Conservation (phyloP, 805 yeast genomes). For the Maudiozyma serrabonitensis region DNA sequence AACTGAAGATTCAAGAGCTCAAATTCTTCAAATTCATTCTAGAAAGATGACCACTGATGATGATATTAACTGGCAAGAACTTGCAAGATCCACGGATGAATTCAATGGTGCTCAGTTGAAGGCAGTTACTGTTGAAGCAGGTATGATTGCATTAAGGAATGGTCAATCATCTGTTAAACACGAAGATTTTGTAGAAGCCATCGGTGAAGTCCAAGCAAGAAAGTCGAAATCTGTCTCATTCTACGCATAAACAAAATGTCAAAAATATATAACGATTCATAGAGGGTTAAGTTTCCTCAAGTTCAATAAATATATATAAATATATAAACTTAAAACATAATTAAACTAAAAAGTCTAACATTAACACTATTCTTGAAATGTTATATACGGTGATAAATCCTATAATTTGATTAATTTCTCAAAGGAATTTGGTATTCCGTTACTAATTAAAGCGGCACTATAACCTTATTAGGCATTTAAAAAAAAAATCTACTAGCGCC, state of each 20-base stretch:
- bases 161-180: conserved; percentile 88
- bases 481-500: too few species aligned
- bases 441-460: too few species aligned
- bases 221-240: conserved; percentile 91
- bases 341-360: neutral
- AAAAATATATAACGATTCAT: neutral
- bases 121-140: conserved; percentile 98
- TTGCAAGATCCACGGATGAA: conserved; percentile 96
- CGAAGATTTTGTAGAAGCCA: conserved; percentile 97
- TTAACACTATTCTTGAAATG: too few species aligned
- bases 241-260: conserved; percentile 52
- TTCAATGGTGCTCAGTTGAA: conserved; percentile 98
- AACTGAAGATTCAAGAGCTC: conserved; percentile 93
- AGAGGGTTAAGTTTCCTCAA: neutral
- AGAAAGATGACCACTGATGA: conserved; percentile 91
- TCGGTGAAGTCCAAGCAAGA: conserved; percentile 96
- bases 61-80: conserved; percentile 93
- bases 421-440: too few species aligned
- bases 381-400: too few species aligned
- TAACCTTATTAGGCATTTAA: too few species aligned
- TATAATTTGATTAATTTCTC: too few species aligned
- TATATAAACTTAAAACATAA: neutral
- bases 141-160: conserved; percentile 96
- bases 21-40: conserved; percentile 92
- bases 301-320: neutral